Evolutionary conservation across 1,284 basidiomycete genomes (phyloP).

Genomic region (Trametes polyzona): DNA sequence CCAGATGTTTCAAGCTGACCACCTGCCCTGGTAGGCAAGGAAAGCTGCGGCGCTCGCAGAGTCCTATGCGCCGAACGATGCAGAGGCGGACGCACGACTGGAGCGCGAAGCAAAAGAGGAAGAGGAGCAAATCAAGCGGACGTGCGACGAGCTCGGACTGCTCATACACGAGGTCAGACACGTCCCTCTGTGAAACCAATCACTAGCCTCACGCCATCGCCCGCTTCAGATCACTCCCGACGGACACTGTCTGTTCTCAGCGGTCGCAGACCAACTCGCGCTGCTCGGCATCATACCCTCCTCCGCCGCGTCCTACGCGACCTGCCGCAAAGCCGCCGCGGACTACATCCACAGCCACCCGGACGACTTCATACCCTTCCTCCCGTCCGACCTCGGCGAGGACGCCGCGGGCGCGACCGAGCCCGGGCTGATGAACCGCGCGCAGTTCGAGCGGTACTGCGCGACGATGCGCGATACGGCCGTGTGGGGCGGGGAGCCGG

Average conservation of each 20-base stretch:
- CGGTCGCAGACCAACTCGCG: conserved; percentile 87
- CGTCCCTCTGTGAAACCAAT: too few relatives aligned
- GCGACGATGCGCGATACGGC: conserved; percentile 80
- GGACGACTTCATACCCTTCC: conserved; percentile 94
- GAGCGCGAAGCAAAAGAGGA: conserved; percentile 76
- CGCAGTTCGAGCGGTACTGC: conserved; percentile 82
- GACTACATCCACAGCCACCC: conserved; percentile 84
- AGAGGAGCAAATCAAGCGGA: conserved; percentile 65
- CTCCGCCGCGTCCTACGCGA: conserved; percentile 58
- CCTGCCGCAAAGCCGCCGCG: conserved; percentile 75
- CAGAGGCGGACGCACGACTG: conserved; percentile 65
- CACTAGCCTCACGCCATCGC: too few relatives aligned
- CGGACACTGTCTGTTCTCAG: conserved; percentile 94
- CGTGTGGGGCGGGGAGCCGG: conserved; percentile 97
- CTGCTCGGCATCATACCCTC: conserved; percentile 63
- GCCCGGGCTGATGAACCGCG: conserved; percentile 74
- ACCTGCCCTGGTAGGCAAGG: conserved; percentile 55
- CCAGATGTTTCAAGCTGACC: not conserved
- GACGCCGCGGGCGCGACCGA: conserved; percentile 68
- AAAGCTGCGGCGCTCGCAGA: conserved; percentile 76
- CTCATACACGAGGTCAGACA: conserved; percentile 72
- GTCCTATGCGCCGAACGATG: conserved; percentile 59
- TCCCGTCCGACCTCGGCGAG: conserved; percentile 79
- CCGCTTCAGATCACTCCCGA: conserved; percentile 82
- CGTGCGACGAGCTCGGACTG: conserved; percentile 71